Percentiles rank a stretch among this genome's conserved stretches.
Conservation (phyloP, 352 stramenopile genomes). For the Vaucheria bursata region DNA sequence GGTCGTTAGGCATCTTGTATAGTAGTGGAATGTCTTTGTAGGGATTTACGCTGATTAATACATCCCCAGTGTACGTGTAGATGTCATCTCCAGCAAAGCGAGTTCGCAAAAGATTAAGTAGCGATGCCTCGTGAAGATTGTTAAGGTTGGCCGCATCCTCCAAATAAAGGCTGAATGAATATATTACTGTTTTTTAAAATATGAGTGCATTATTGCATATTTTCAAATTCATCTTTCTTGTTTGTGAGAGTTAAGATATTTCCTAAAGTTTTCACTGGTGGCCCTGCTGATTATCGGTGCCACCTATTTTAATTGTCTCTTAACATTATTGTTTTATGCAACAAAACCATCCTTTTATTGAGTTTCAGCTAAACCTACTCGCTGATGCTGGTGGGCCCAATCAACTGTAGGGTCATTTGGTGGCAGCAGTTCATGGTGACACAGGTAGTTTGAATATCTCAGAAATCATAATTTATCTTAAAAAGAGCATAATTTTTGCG, state of each 20-base stretch:
- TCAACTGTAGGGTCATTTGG: too few relatives aligned
- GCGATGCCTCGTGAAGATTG: constrained; percentile 76
- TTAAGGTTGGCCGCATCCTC: constrained; percentile 82
- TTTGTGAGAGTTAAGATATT: background rate
- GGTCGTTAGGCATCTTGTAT: constrained; percentile 50
- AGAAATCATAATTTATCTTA: too few relatives aligned
- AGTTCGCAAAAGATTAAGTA: constrained; percentile 72
- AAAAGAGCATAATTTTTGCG: too few relatives aligned
- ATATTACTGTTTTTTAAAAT: background rate
- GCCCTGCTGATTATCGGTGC: background rate
- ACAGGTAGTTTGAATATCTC: too few relatives aligned
- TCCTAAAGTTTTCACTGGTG: too few relatives aligned
- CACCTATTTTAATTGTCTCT: background rate
- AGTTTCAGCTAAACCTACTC: too few relatives aligned
- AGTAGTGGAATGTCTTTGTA: constrained; percentile 69
- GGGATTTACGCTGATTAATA: constrained; percentile 90
- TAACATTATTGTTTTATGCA: background rate
- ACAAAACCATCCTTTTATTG: background rate
- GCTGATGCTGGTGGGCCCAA: too few relatives aligned
- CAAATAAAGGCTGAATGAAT: constrained; percentile 55
- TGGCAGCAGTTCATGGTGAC: too few relatives aligned
- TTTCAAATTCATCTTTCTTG: background rate
- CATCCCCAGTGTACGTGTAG: constrained; percentile 87
- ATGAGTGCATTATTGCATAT: background rate
- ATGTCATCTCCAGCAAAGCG: constrained; percentile 80